Conservation (phyloP, 164 flowering plant species). For the Litsea cubeba region DNA sequence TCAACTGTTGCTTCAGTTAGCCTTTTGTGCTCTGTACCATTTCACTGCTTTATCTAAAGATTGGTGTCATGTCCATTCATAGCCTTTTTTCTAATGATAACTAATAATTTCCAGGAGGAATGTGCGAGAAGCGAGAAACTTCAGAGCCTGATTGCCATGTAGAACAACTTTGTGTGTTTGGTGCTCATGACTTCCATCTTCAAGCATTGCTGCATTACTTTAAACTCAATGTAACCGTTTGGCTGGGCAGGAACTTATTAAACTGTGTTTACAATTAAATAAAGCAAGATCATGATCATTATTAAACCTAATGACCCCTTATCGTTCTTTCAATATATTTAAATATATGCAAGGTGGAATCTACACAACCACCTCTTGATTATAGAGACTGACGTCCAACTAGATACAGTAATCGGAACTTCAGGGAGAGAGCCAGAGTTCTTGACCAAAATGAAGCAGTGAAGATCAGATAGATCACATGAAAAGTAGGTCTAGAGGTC, state of each 20-base stretch:
- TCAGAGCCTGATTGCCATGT: constrained; percentile 19
- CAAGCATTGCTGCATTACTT: background rate
- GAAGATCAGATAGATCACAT: too few species aligned
- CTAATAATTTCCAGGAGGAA: constrained; percentile 47
- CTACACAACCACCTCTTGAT: too few species aligned
- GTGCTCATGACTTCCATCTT: background rate
- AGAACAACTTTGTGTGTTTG: background rate
- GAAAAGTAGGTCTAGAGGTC: too few species aligned
- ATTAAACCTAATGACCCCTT: too few species aligned
- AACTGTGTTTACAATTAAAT: background rate
- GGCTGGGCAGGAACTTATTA: too few species aligned
- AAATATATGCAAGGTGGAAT: too few species aligned
- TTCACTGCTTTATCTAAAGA: background rate
- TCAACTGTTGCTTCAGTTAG: background rate
- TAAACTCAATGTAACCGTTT: background rate
- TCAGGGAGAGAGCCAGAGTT: too few species aligned
- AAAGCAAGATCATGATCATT: background rate
- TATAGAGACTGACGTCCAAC: too few species aligned
- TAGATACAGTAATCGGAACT: too few species aligned
- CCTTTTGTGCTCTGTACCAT: background rate
- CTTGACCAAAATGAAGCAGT: too few species aligned
- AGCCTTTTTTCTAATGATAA: background rate
- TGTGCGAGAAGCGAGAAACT: constrained; percentile 54
- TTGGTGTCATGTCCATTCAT: background rate
- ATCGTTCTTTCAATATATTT: too few species aligned